Evolutionary conservation across 2,329 filamentous ascomycete species (phyloP).

Genomic region (Penicillium crustosum): DNA sequence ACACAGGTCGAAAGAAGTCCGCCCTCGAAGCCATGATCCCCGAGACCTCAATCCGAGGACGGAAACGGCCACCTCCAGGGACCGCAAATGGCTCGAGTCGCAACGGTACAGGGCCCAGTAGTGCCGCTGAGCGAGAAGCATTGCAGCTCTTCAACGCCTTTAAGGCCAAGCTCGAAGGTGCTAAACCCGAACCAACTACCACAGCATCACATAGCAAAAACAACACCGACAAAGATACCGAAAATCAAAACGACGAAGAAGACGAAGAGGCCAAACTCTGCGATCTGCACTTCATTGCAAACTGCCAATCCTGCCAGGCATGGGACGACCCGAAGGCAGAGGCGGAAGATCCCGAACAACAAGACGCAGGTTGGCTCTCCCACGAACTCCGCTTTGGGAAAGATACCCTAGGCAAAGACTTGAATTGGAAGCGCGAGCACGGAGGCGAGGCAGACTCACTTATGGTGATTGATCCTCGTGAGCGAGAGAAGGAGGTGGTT

Average conservation of each 20-base stretch:
- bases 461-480: constrained; percentile 87
- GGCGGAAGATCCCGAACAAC: constrained; percentile 46
- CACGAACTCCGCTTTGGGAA: constrained; percentile 84
- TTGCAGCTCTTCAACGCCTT: constrained; percentile 76
- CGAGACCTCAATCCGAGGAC: constrained; percentile 47
- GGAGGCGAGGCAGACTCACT: constrained; percentile 71
- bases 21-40: constrained; percentile 51
- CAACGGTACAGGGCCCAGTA: constrained; percentile 52
- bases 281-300: constrained; percentile 92
- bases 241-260: constrained; percentile 26
- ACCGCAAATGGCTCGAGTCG: constrained; percentile 32
- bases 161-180: constrained; percentile 67
- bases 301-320: constrained; percentile 85
- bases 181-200: constrained; percentile 33
- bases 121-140: constrained; percentile 60
- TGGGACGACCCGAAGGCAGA: constrained; percentile 63
- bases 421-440: constrained; percentile 86
- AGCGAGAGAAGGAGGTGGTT: constrained; percentile 71
- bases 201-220: constrained; percentile 21
- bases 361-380: constrained; percentile 73
- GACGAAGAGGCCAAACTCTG: constrained; percentile 74
- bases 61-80: constrained; percentile 44
- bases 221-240: constrained; percentile 13
- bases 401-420: constrained; percentile 84
- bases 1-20: constrained; percentile 44